Evolutionary conservation across 2,329 filamentous ascomycete genomes (phyloP).

Genomic region (Hypoxylon sp.): DNA sequence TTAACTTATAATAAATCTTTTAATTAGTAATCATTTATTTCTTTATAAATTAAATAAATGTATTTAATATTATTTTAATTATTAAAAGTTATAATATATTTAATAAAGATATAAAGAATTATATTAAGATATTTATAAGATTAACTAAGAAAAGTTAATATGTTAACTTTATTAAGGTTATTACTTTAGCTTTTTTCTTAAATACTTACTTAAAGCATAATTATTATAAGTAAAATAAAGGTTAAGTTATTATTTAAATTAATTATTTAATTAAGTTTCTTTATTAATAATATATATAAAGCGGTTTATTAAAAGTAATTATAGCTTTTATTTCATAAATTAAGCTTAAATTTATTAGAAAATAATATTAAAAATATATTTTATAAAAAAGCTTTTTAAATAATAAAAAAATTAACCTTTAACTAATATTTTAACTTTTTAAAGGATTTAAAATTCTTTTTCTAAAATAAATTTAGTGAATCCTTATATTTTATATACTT

Average conservation of each 20-base stretch:
- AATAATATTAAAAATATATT: not conserved
- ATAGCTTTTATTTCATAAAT: not conserved
- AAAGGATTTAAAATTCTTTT: not conserved
- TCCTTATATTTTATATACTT: no score
- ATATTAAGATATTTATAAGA: not conserved
- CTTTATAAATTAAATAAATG: not conserved
- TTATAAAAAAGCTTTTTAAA: not conserved
- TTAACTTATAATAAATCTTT: not conserved
- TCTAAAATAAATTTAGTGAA: not conserved
- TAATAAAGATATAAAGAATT: not conserved
- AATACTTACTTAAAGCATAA: not conserved
- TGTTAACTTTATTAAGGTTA: not conserved
- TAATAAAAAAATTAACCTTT: not conserved
- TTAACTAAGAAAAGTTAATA: not conserved
- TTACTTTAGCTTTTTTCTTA: not conserved
- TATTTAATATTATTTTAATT: constrained; percentile 4
- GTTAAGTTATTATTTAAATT: not conserved
- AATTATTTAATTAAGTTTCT: not conserved
- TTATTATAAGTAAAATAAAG: no score
- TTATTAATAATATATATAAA: not conserved
- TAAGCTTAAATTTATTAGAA: not conserved
- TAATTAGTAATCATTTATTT: not conserved
- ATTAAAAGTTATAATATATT: constrained; percentile 8
- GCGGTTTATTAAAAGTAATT: not conserved
- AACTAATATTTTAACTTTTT: not conserved